Percentiles rank a stretch among this genome's conserved stretches.
Conservation (phyloP, 1,284 basidiomycete genomes). For the Cystobasidiaceae sp. region DNA sequence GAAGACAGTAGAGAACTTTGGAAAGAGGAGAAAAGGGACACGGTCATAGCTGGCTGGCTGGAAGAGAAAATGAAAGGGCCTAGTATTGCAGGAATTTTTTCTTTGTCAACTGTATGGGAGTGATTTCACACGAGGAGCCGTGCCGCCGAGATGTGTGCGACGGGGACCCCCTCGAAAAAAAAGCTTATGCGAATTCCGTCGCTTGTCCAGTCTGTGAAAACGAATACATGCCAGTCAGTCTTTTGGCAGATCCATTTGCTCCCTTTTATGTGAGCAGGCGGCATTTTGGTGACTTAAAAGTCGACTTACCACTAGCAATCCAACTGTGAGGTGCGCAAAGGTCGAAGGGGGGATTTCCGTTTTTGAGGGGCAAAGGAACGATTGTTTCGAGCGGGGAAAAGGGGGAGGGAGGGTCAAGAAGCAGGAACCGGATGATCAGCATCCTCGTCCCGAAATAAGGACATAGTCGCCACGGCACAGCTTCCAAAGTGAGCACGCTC, state of each 20-base stretch:
- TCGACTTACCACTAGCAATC: slow-evolving; percentile 48
- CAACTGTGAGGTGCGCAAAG: slow-evolving; percentile 41
- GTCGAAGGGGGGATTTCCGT: neutral
- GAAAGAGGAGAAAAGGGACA: too few species aligned
- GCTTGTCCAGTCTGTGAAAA: slow-evolving; percentile 47
- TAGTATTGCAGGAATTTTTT: neutral
- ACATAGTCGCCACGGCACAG: too few species aligned
- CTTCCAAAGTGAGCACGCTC: too few species aligned
- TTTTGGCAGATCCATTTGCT: neutral
- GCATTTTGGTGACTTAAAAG: too few species aligned
- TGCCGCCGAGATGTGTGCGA: too few species aligned
- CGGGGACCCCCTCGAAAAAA: too few species aligned
- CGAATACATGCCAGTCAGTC: too few species aligned
- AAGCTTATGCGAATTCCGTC: slow-evolving; percentile 43
- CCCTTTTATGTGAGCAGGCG: neutral
- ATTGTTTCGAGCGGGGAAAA: neutral
- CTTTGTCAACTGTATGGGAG: too few species aligned
- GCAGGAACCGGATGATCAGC: too few species aligned
- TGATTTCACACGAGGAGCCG: too few species aligned
- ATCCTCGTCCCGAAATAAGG: too few species aligned
- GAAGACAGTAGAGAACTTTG: neutral
- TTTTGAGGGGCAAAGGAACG: neutral
- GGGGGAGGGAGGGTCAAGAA: neutral
- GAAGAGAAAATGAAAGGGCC: neutral
- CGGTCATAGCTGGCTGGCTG: neutral